These are phyloP conservation scores for Paraleonurus japonicus DNA, from an alignment of 257 asterid species.

Conservation along the genomic window DNA sequence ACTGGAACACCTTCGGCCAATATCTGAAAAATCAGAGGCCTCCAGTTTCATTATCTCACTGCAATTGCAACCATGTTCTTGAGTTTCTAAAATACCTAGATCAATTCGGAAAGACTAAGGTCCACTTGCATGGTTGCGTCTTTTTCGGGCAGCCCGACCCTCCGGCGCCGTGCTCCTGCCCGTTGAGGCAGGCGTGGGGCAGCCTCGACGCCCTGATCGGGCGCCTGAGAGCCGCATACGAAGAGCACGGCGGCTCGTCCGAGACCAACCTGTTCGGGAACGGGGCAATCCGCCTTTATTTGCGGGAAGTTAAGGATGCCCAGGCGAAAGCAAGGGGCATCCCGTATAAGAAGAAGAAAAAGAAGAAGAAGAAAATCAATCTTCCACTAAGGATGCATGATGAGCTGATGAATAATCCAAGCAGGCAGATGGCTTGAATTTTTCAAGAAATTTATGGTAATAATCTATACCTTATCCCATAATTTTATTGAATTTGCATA, in stretches of 20 bases:
- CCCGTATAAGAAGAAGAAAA: constrained; percentile 42
- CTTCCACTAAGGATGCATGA: constrained; percentile 21
- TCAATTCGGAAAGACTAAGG: constrained; percentile 57
- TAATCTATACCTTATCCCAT: not conserved
- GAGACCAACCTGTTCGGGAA: constrained; percentile 45
- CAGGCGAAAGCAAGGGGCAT: constrained; percentile 50
- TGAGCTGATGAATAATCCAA: constrained; percentile 21
- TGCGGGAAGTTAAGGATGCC: constrained; percentile 44
- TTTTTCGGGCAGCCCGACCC: constrained; percentile 57
- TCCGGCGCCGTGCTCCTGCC: constrained; percentile 48
- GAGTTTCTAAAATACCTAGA: constrained; percentile 47
- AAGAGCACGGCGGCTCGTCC: constrained; percentile 47
- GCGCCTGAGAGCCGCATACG: constrained; percentile 47
- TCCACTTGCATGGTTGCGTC: constrained; percentile 44
- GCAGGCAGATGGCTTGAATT: not conserved
- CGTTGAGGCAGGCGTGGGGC: constrained; percentile 52
- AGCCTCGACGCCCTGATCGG: constrained; percentile 50
- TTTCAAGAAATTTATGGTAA: constrained; percentile 11
- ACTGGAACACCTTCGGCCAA: constrained; percentile 52
- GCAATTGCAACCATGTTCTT: constrained; percentile 43
- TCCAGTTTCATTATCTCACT: constrained; percentile 30
- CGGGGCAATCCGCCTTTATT: constrained; percentile 39
- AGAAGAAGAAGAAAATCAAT: constrained; percentile 23
- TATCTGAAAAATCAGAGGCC: constrained; percentile 47
- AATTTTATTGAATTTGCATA: not conserved